Percentiles rank a stretch among this genome's conserved stretches.
phyloP scores from a whole-genome alignment of 1,284 basidiomycete genomes.

The Moesziomyces parantarcticus region DNA sequence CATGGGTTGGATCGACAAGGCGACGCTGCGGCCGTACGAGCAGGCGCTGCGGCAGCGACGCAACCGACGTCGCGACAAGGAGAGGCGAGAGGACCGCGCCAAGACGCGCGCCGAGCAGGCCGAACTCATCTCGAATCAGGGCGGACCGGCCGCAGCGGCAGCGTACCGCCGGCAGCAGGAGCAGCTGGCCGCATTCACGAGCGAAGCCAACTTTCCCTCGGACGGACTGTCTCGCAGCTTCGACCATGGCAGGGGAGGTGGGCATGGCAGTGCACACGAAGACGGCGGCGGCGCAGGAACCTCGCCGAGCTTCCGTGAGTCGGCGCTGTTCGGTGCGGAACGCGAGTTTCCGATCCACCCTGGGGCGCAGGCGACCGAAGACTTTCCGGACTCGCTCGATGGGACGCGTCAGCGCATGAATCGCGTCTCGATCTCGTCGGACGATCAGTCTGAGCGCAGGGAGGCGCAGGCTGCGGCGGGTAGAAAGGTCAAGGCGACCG shows the following conservation, averaged over 20 bases:
- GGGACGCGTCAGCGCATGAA: conserved; percentile 26
- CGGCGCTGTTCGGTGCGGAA: conserved; percentile 63
- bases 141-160: conserved; percentile 36
- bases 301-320: conserved; percentile 60
- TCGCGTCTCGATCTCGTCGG: conserved; percentile 35
- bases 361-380: conserved; percentile 44
- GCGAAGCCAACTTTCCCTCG: conserved; percentile 44
- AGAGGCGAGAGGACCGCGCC: conserved; percentile 59
- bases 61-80: conserved; percentile 55
- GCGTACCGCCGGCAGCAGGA: conserved; percentile 45
- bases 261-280: conserved; percentile 11
- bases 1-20: conserved; percentile 50
- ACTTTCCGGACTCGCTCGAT: conserved; percentile 54
- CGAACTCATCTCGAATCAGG: conserved; percentile 39
- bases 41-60: conserved; percentile 55
- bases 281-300: conserved; percentile 13
- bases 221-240: conserved; percentile 50
- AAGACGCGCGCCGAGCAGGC: conserved; percentile 58
- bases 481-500: conserved; percentile 1
- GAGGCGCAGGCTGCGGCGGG: not conserved
- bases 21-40: conserved; percentile 57
- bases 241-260: conserved; percentile 16
- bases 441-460: conserved; percentile 27
- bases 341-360: conserved; percentile 62
- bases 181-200: conserved; percentile 35